phyloP scores from a whole-genome alignment of 768 basidiomycete species.

The Collybia sp. region DNA sequence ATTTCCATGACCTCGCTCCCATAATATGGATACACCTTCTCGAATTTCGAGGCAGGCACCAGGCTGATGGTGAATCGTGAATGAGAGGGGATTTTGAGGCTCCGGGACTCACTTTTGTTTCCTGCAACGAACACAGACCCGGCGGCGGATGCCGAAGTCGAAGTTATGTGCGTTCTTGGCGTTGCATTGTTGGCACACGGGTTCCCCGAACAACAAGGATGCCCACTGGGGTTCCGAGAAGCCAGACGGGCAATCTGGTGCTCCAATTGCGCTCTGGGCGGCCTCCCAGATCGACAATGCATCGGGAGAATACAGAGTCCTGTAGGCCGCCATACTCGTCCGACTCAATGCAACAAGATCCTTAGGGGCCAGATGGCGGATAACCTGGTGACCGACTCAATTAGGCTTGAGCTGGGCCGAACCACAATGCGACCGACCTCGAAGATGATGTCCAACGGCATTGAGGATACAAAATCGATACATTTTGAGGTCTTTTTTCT shows the following conservation, averaged over 20 bases:
- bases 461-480: background rate
- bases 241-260: slow-evolving; percentile 16
- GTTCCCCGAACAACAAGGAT: slow-evolving; percentile 15
- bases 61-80: too few species aligned
- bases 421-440: background rate
- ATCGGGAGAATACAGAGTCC: slow-evolving; percentile 11
- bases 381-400: slow-evolving; percentile 13
- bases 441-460: background rate
- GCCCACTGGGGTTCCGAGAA: slow-evolving; percentile 23
- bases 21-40: too few species aligned
- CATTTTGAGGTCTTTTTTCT: too few species aligned
- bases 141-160: too few species aligned
- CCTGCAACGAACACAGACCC: too few species aligned
- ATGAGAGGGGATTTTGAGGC: too few species aligned
- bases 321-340: slow-evolving; percentile 15
- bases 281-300: slow-evolving; percentile 19
- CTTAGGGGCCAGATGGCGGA: slow-evolving; percentile 14
- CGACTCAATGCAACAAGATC: slow-evolving; percentile 19
- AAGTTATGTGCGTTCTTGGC: too few species aligned
- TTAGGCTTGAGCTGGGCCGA: too few species aligned
- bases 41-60: too few species aligned
- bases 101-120: too few species aligned
- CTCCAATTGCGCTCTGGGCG: slow-evolving; percentile 8
- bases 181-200: too few species aligned
- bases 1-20: too few species aligned